Evolutionary conservation across 257 asterid genomes (phyloP), one percentile per base, ranked within the genome.

Genomic region (Solanum ossicruentum): DNA sequence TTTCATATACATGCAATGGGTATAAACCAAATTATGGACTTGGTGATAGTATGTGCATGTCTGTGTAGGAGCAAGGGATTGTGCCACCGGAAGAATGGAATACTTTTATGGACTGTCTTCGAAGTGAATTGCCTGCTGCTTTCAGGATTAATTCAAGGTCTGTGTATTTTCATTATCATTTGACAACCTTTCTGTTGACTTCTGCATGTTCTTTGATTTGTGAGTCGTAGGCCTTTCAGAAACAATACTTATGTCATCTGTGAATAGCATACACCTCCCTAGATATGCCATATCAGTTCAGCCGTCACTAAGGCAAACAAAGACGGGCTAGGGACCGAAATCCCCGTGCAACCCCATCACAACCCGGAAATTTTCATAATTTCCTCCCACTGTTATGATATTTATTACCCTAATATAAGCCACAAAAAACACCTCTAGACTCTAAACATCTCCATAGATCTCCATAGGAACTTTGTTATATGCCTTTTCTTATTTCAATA

Each of bases 101-200:
- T 84, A 77, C 88, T 78, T 94, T 93, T 85, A 89, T 89, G 6
- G 91, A 91, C 65, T 91, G 69, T 81, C 93, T 94, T 41, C 85
- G 93, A 83, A 91, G 85, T 78, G 94, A 96, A 75, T 89, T 94
- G 21, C 98, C 98, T 52, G 95, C 98, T 85, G 98, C 98, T 89
- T 94, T 94, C 88, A 91, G 98, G 84, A 91, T 94, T 57, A 94
- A 94, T 88, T 90, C 97, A 84, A 94, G 98, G 98, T 94, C 55
- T 83, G 39, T 52, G 55, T 20, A 8, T 51, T 43, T 83, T 28
- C n/a, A 10, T 61, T 84, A 26, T 57, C 65, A 78, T 49, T 26
- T 15, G 60, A 49, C 26, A 47, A 73, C 13, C 2, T 73, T 47
- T 21, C n/a, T 47, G 21, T 73, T 47, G 15, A 16, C 9, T 61